These are phyloP conservation scores for Leishmania guyanensis DNA, from an alignment of 208 protist species.

Conservation along the genomic window DNA sequence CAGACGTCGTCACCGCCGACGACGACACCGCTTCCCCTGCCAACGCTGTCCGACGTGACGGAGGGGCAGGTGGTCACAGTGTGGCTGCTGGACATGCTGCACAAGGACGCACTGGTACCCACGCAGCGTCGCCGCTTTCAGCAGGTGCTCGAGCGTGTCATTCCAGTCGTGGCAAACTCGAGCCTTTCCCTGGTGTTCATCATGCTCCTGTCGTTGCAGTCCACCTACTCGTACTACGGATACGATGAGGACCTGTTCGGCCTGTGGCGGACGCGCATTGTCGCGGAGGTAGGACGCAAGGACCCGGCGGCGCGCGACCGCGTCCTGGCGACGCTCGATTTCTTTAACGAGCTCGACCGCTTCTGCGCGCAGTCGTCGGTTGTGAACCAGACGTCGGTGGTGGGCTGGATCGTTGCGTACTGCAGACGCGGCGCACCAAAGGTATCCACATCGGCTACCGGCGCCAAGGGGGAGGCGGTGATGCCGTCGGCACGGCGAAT, in stretches of 20 bases:
- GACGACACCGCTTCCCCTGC: constrained; percentile 3
- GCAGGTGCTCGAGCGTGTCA: constrained; percentile 32
- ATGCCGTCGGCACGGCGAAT: not conserved
- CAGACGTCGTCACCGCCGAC: not conserved
- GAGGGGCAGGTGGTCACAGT: constrained; percentile 44
- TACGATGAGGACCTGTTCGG: constrained; percentile 46
- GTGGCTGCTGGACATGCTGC: constrained; percentile 53
- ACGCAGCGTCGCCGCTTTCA: constrained; percentile 32
- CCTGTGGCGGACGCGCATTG: constrained; percentile 37
- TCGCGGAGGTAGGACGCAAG: constrained; percentile 30
- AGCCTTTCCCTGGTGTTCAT: constrained; percentile 39
- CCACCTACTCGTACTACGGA: constrained; percentile 29
- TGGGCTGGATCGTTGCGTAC: constrained; percentile 39
- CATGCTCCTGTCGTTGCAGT: constrained; percentile 41
- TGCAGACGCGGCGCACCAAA: constrained; percentile 7
- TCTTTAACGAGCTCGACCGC: constrained; percentile 35
- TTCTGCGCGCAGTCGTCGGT: constrained; percentile 35
- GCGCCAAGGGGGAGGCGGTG: not conserved
- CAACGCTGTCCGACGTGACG: constrained; percentile 26
- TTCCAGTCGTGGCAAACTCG: constrained; percentile 32
- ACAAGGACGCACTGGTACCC: constrained; percentile 30
- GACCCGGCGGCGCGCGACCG: constrained; percentile 16
- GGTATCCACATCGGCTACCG: not conserved
- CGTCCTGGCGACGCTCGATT: constrained; percentile 42
- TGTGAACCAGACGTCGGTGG: constrained; percentile 12